Evolutionary conservation across 805 yeast species (phyloP).

Genomic region (Candida dendrica): DNA sequence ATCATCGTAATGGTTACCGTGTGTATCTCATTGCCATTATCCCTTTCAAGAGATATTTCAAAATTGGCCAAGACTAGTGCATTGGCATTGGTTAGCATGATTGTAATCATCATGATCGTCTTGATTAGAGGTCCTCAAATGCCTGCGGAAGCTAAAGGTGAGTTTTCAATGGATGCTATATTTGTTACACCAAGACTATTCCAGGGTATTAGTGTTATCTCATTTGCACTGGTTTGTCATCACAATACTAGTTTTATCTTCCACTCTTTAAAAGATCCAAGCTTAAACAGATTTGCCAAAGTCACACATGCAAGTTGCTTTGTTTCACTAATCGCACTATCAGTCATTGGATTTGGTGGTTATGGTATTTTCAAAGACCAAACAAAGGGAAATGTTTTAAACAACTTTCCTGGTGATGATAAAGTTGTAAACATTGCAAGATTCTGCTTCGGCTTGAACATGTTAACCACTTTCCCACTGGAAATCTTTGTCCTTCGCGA

Average conservation of each 20-base stretch:
- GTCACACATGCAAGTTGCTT: slow-evolving; percentile 81
- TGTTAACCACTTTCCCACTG: slow-evolving; percentile 87
- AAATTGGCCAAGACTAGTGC: slow-evolving; percentile 83
- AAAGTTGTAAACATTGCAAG: slow-evolving; percentile 77
- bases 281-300: slow-evolving; percentile 63
- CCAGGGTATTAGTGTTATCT: slow-evolving; percentile 89
- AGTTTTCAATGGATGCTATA: slow-evolving; percentile 35
- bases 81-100: slow-evolving; percentile 80
- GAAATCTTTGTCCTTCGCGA: slow-evolving; percentile 89
- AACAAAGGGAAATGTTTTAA: slow-evolving; percentile 82
- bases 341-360: slow-evolving; percentile 74
- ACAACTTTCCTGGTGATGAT: slow-evolving; percentile 77
- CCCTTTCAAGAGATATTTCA: slow-evolving; percentile 74
- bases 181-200: slow-evolving; percentile 60
- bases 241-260: slow-evolving; percentile 89
- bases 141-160: slow-evolving; percentile 40
- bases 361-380: slow-evolving; percentile 64
- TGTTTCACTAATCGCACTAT: slow-evolving; percentile 74
- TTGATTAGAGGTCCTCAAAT: slow-evolving; percentile 65
- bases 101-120: slow-evolving; percentile 66
- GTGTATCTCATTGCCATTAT: slow-evolving; percentile 74
- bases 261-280: slow-evolving; percentile 72
- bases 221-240: slow-evolving; percentile 93
- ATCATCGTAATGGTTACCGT: slow-evolving; percentile 64
- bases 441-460: slow-evolving; percentile 83